Percentiles rank a stretch among this genome's conserved stretches.
These are phyloP conservation scores for Cercospora zeina DNA, from an alignment of 2,329 filamentous ascomycete genomes.

Conservation along the genomic window DNA sequence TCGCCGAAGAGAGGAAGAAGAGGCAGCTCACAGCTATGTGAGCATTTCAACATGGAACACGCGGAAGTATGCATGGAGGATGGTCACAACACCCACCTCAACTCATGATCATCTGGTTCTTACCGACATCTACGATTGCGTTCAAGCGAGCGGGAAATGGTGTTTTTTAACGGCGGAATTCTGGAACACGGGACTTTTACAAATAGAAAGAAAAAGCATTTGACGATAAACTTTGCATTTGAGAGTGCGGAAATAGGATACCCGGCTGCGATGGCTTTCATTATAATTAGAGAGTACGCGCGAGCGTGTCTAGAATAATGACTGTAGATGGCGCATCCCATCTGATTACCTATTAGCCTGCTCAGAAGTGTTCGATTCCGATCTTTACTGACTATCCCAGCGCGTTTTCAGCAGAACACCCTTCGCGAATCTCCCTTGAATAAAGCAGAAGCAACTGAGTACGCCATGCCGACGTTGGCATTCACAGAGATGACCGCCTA, in stretches of 20 bases:
- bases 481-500: too few species aligned
- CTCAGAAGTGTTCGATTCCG: neutral
- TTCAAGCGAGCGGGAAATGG: conserved; percentile 13
- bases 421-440: too few species aligned
- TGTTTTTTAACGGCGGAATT: neutral
- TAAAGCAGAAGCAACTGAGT: neutral
- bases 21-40: conserved; percentile 30
- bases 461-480: too few species aligned
- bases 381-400: neutral
- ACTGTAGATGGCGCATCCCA: neutral
- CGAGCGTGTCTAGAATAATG: neutral
- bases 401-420: neutral
- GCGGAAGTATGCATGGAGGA: neutral
- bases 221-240: neutral
- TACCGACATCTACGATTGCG: conserved; percentile 4
- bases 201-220: conserved; percentile 1
- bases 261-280: neutral
- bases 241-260: conserved; percentile 2
- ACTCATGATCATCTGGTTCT: neutral
- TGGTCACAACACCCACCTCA: neutral
- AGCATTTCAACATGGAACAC: neutral
- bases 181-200: neutral
- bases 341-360: neutral
- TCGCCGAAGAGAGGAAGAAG: conserved; percentile 80
- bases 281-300: neutral